These are phyloP conservation scores for Chloris gayana DNA, from an alignment of 176 grass and related monocot genomes.

Conservation along the genomic window DNA sequence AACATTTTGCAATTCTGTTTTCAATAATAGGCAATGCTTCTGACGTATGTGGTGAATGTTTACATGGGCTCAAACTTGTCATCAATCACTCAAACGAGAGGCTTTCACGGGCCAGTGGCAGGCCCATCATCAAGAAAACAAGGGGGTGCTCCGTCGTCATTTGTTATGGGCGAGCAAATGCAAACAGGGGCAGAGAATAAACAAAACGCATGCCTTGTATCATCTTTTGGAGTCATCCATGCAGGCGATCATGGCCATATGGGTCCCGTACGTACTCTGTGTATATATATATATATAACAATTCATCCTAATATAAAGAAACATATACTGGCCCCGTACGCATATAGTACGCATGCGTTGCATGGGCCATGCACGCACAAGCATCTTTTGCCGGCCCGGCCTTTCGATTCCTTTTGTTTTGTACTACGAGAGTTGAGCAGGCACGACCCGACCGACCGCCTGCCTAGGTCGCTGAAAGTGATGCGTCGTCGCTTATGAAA, in stretches of 20 bases:
- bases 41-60: too few species aligned
- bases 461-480: slow-evolving; percentile 9
- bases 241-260: slow-evolving; percentile 11
- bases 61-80: too few species aligned
- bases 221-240: slow-evolving; percentile 34
- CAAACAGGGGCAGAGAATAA: background rate
- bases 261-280: slow-evolving; percentile 1
- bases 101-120: too few species aligned
- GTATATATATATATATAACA: background rate
- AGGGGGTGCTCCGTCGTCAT: slow-evolving; percentile 5
- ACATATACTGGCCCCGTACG: background rate
- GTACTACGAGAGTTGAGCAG: background rate
- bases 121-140: background rate
- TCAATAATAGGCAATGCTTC: too few species aligned
- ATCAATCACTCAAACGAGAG: too few species aligned
- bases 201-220: background rate
- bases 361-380: slow-evolving; percentile 35
- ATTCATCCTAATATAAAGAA: background rate
- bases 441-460: too few species aligned
- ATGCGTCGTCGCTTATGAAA: slow-evolving; percentile 37
- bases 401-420: background rate
- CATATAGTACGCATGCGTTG: slow-evolving; percentile 17
- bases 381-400: background rate
- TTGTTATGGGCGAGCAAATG: too few species aligned
- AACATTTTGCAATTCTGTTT: too few species aligned